Conservation (phyloP, 2,329 filamentous ascomycete species). For the Claviceps paspali region DNA sequence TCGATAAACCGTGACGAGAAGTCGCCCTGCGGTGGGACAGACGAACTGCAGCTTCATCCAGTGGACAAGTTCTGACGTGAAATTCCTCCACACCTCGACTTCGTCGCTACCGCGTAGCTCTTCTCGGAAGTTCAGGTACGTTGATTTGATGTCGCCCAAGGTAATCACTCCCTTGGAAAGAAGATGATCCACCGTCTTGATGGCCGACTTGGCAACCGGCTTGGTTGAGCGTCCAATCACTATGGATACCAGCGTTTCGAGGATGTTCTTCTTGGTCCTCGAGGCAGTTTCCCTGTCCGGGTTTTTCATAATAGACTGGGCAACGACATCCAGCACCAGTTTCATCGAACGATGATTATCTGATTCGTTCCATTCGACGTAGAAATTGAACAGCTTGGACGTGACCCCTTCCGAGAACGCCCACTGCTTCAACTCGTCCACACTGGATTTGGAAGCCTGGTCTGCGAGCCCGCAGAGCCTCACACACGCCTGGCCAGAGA, state of each 20-base stretch:
- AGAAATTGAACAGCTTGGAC: constrained; percentile 42
- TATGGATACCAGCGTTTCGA: constrained; percentile 40
- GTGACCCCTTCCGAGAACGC: constrained; percentile 35
- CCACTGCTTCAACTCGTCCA: constrained; percentile 27
- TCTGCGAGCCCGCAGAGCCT: constrained; percentile 49
- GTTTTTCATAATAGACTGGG: constrained; percentile 34
- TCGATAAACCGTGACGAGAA: constrained; percentile 42
- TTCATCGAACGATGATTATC: constrained; percentile 50
- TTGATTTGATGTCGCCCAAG: constrained; percentile 27
- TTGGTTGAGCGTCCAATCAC: constrained; percentile 45
- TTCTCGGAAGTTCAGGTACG: constrained; percentile 26
- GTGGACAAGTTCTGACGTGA: constrained; percentile 32
- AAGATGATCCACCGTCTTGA: constrained; percentile 52
- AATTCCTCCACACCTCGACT: constrained; percentile 31
- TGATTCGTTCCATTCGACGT: constrained; percentile 51
- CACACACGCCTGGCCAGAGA: constrained; percentile 39
- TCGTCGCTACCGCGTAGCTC: constrained; percentile 5
- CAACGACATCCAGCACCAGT: constrained; percentile 43
- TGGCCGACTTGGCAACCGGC: constrained; percentile 52
- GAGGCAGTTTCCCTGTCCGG: constrained; percentile 23
- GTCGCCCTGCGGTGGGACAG: constrained; percentile 44
- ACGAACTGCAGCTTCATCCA: constrained; percentile 44
- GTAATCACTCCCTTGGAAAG: constrained; percentile 43
- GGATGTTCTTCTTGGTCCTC: constrained; percentile 27
- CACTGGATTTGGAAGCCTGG: constrained; percentile 36